A percentile compares a stretch with the other conserved stretches of the same genome.
These are phyloP conservation scores for Gremmenia infestans DNA, from an alignment of 2,329 filamentous ascomycete species.

Conservation along the genomic window DNA sequence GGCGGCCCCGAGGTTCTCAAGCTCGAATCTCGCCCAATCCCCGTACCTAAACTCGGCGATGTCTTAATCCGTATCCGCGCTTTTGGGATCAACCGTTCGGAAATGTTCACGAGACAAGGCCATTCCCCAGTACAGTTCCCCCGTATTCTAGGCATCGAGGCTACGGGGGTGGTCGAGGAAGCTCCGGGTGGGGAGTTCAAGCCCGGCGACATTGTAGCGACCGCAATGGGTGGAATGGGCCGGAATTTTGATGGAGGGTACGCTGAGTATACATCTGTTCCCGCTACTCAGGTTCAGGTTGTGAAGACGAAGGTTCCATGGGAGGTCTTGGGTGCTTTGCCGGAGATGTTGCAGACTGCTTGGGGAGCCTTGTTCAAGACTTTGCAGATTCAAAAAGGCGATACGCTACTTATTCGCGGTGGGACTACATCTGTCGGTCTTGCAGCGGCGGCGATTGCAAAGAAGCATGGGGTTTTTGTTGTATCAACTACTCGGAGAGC, in stretches of 20 bases:
- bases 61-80: slow-evolving; percentile 38
- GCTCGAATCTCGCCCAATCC: slow-evolving; percentile 35
- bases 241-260: slow-evolving; percentile 19
- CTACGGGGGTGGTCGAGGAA: slow-evolving; percentile 12
- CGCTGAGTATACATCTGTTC: slow-evolving; percentile 21
- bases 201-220: slow-evolving; percentile 16
- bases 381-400: slow-evolving; percentile 16
- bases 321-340: slow-evolving; percentile 21
- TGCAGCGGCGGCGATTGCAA: slow-evolving; percentile 3
- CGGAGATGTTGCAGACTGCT: slow-evolving; percentile 21
- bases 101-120: slow-evolving; percentile 11
- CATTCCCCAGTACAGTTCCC: slow-evolving; percentile 8
- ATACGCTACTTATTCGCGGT: slow-evolving; percentile 11
- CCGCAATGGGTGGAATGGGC: slow-evolving; percentile 23
- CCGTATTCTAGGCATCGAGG: slow-evolving; percentile 27
- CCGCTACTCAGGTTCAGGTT: slow-evolving; percentile 12
- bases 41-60: slow-evolving; percentile 33
- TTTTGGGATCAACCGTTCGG: slow-evolving; percentile 35
- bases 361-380: slow-evolving; percentile 20
- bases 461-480: slow-evolving; percentile 11
- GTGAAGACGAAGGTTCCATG: slow-evolving; percentile 15
- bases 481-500: slow-evolving; percentile 15
- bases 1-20: slow-evolving; percentile 6
- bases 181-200: slow-evolving; percentile 15
- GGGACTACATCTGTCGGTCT: slow-evolving; percentile 3